Evolutionary conservation across 768 basidiomycete species (phyloP).

Genomic region (Rhizopogon vinicolor): DNA sequence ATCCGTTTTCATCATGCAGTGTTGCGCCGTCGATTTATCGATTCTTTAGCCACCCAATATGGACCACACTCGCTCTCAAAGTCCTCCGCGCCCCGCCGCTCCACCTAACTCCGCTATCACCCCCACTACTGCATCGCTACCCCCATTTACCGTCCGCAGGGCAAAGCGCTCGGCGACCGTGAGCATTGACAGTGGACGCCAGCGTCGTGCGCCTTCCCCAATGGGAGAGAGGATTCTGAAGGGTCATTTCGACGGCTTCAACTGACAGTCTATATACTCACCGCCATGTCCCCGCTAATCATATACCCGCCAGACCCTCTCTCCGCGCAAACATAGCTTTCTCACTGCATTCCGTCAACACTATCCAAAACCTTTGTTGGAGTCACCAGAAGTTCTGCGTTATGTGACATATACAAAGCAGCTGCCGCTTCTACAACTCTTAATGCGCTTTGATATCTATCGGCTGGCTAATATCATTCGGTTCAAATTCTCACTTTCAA

Average conservation of each 20-base stretch:
- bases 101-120: constrained; percentile 47
- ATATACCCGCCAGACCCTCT: neutral
- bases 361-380: neutral
- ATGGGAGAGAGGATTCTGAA: constrained; percentile 91
- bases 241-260: constrained; percentile 90
- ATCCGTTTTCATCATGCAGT: constrained; percentile 16
- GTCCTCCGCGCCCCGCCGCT: constrained; percentile 32
- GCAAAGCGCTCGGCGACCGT: constrained; percentile 61
- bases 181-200: constrained; percentile 35
- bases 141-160: constrained; percentile 28
- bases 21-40: neutral
- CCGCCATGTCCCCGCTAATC: too few species aligned
- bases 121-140: constrained; percentile 6
- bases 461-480: neutral
- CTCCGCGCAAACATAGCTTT: neutral
- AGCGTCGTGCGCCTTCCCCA: constrained; percentile 71
- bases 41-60: constrained; percentile 3
- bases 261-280: constrained; percentile 33
- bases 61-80: constrained; percentile 21
- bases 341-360: too few species aligned
- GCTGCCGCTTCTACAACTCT: neutral
- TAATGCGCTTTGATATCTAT: constrained; percentile 1
- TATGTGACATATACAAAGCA: neutral
- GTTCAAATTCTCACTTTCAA: neutral
- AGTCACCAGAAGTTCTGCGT: neutral